Percentiles rank a stretch among this genome's conserved stretches.
phyloP scores from a whole-genome alignment of 129 eudicot species.

The Silybum marianum region DNA sequence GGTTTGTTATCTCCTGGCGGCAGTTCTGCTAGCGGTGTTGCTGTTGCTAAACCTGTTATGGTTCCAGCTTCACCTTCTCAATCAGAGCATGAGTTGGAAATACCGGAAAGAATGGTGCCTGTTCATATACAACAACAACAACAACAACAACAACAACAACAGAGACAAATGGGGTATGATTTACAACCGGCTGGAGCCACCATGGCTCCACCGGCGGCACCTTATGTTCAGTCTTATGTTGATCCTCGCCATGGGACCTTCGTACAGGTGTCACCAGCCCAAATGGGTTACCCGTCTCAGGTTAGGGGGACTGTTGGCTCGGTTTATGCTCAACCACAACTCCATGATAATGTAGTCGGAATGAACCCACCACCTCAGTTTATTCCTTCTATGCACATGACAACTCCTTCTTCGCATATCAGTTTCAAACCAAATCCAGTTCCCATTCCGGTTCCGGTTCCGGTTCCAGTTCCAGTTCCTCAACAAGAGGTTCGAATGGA shows the following conservation, averaged over 20 bases:
- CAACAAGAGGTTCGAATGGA: slow-evolving; percentile 59
- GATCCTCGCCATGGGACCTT: slow-evolving; percentile 69
- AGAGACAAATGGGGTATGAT: slow-evolving; percentile 45
- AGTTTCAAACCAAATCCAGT: slow-evolving; percentile 45
- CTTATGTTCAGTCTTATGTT: slow-evolving; percentile 50
- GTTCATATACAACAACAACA: slow-evolving; percentile 41
- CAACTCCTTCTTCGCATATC: slow-evolving; percentile 54
- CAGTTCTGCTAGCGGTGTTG: slow-evolving; percentile 36
- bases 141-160: slow-evolving; percentile 46
- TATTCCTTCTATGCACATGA: slow-evolving; percentile 53
- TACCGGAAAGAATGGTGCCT: slow-evolving; percentile 52
- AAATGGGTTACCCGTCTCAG: slow-evolving; percentile 64
- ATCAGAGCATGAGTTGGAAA: slow-evolving; percentile 54
- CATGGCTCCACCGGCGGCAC: slow-evolving; percentile 45
- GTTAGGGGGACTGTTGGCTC: slow-evolving; percentile 53
- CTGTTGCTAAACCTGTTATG: slow-evolving; percentile 31
- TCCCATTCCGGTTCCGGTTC: slow-evolving; percentile 21
- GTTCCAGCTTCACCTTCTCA: slow-evolving; percentile 38
- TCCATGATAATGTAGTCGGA: slow-evolving; percentile 43
- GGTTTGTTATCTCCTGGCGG: slow-evolving; percentile 48
- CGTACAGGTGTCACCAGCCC: slow-evolving; percentile 58
- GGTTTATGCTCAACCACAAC: slow-evolving; percentile 55
- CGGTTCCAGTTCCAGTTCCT: slow-evolving; percentile 34
- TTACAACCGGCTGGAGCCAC: slow-evolving; percentile 49
- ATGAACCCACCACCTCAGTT: slow-evolving; percentile 13